Percentiles rank a stretch among this genome's conserved stretches.
These are phyloP conservation scores for Cenchrus americanus DNA, from an alignment of 176 grass and related monocot species.

Conservation along the genomic window DNA sequence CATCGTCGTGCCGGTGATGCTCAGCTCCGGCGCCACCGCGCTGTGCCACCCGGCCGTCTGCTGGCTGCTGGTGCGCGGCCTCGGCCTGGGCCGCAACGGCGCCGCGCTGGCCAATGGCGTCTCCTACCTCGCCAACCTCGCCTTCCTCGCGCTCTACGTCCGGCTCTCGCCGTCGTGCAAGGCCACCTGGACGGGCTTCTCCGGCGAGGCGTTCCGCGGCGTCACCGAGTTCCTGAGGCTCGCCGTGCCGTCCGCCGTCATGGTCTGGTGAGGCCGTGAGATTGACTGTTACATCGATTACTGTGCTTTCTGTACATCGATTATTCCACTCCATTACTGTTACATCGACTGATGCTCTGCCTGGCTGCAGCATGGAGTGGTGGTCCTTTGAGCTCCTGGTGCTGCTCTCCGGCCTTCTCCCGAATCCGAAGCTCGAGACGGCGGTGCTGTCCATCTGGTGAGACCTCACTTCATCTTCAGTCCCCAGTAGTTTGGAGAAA, in stretches of 20 bases:
- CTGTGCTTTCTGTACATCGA: no score
- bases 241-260: conserved; percentile 61
- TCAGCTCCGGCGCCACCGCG: conserved; percentile 35
- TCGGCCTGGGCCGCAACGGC: conserved; percentile 41
- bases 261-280: conserved; percentile 54
- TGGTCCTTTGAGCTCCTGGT: conserved; percentile 75
- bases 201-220: conserved; percentile 45
- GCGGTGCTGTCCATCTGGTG: conserved; percentile 60
- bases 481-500: no score
- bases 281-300: background rate
- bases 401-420: conserved; percentile 68
- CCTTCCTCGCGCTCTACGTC: conserved; percentile 42
- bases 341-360: background rate
- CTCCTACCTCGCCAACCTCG: conserved; percentile 44
- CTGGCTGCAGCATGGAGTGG: conserved; percentile 51
- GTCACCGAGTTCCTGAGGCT: conserved; percentile 40
- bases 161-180: conserved; percentile 44
- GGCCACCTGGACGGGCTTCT: conserved; percentile 45
- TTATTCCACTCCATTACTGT: no score
- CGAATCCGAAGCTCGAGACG: conserved; percentile 65
- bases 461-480: background rate
- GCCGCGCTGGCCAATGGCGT: conserved; percentile 46
- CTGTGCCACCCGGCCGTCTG: conserved; percentile 52
- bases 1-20: conserved; percentile 48
- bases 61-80: conserved; percentile 53